Evolutionary conservation across 2,329 filamentous ascomycete genomes (phyloP).

Genomic region (Aspergillus novofumigatus): DNA sequence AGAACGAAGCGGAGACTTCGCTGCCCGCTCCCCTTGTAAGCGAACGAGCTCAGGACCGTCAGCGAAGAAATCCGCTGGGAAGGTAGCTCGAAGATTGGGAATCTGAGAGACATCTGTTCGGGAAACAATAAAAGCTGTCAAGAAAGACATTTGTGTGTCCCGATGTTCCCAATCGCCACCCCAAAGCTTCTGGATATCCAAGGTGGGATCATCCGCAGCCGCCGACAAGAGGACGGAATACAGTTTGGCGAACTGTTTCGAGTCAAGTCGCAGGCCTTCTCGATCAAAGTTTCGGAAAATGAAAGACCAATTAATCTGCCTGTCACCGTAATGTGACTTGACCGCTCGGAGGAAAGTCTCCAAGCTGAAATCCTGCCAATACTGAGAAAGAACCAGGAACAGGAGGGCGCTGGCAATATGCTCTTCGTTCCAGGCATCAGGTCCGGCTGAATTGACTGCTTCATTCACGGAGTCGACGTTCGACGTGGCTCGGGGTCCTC

Average conservation of each 20-base stretch:
- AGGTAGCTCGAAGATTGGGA: constrained; percentile 73
- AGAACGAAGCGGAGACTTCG: constrained; percentile 83
- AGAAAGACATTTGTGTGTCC: constrained; percentile 88
- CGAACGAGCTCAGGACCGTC: constrained; percentile 58
- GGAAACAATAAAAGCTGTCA: constrained; percentile 78
- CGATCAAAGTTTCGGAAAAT: constrained; percentile 79
- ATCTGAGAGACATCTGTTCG: constrained; percentile 79
- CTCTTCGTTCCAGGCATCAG: constrained; percentile 68
- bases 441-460: constrained; percentile 52
- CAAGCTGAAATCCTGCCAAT: constrained; percentile 60
- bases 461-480: constrained; percentile 68
- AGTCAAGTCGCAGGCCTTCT: constrained; percentile 68
- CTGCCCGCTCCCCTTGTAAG: constrained; percentile 60
- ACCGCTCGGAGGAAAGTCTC: constrained; percentile 63
- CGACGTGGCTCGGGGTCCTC: constrained; percentile 69
- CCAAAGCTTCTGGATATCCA: constrained; percentile 88
- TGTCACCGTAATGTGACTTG: constrained; percentile 51
- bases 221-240: constrained; percentile 75
- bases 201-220: constrained; percentile 56
- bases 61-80: constrained; percentile 62
- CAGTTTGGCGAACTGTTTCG: constrained; percentile 73
- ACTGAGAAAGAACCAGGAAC: constrained; percentile 61
- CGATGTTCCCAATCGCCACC: constrained; percentile 81
- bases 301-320: constrained; percentile 61
- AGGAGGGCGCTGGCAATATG: constrained; percentile 78